Evolutionary conservation across 2,329 filamentous ascomycete species (phyloP).

Genomic region (Allantophomopsis lycopodina): DNA sequence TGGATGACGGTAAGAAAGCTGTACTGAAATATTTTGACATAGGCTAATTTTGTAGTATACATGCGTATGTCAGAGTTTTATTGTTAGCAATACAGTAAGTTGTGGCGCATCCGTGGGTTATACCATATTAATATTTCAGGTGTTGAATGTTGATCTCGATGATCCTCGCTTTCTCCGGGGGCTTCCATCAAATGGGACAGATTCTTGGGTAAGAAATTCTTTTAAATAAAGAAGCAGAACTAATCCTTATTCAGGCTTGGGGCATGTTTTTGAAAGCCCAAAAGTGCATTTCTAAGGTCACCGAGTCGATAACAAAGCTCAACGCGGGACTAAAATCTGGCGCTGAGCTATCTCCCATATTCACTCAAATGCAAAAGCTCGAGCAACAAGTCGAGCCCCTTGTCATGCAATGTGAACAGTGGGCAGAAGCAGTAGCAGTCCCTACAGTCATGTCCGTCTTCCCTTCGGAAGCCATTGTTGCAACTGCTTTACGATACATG

Average conservation of each 20-base stretch:
- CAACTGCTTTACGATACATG: slow-evolving; percentile 27
- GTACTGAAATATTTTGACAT: background rate
- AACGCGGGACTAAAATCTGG: slow-evolving; percentile 23
- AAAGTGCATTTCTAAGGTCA: slow-evolving; percentile 27
- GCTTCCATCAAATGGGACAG: no score
- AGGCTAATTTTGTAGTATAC: slow-evolving; percentile 21
- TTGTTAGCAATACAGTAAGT: slow-evolving; percentile 30
- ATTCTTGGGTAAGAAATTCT: background rate
- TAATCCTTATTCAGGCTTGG: slow-evolving; percentile 10
- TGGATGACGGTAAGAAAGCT: slow-evolving; percentile 28
- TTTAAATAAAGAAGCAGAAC: background rate
- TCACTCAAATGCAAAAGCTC: slow-evolving; percentile 25
- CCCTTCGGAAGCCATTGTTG: slow-evolving; percentile 22
- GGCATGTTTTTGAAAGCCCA: slow-evolving; percentile 29
- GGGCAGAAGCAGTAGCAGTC: background rate
- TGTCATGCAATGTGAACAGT: background rate
- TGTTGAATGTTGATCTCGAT: slow-evolving; percentile 25
- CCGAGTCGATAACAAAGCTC: slow-evolving; percentile 28
- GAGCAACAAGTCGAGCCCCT: slow-evolving; percentile 24
- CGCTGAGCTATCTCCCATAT: slow-evolving; percentile 24
- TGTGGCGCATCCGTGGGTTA: background rate
- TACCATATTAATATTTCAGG: slow-evolving; percentile 12
- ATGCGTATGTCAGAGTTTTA: slow-evolving; percentile 29
- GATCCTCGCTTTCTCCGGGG: slow-evolving; percentile 19
- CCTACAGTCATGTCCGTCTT: slow-evolving; percentile 20